Evolutionary conservation across 495 filamentous ascomycete genomes (phyloP).

Genomic region (Tuber melanosporum): DNA sequence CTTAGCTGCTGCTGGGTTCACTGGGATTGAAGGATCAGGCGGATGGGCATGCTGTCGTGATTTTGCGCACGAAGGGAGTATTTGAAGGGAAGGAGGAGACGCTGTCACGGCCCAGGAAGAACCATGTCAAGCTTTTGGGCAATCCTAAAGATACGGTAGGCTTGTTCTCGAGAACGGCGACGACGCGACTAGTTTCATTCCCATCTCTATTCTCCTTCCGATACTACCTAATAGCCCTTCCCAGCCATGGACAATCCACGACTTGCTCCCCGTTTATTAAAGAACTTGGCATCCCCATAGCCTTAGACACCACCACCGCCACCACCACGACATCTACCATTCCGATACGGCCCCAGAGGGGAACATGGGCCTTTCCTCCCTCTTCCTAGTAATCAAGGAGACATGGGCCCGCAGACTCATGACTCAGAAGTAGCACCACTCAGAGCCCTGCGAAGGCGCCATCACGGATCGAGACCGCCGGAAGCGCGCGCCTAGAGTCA

Average conservation of each 20-base stretch:
- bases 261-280: conserved; percentile 83
- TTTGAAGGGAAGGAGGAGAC: conserved; percentile 85
- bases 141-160: conserved; percentile 60
- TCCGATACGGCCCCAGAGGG: conserved; percentile 70
- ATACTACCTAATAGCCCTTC: not conserved
- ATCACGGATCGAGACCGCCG: conserved; percentile 68
- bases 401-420: conserved; percentile 86
- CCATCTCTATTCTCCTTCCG: not conserved
- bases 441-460: conserved; percentile 66
- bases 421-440: conserved; percentile 95
- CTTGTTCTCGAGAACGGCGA: conserved; percentile 94
- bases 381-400: conserved; percentile 66
- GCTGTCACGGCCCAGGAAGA: conserved; percentile 70
- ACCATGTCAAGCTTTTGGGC: conserved; percentile 60
- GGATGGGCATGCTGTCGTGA: conserved; percentile 86
- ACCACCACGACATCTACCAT: conserved; percentile 88
- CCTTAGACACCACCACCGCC: conserved; percentile 64
- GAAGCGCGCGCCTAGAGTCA: conserved; percentile 75
- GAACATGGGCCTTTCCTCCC: conserved; percentile 67
- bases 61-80: conserved; percentile 86
- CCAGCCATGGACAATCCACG: conserved; percentile 71
- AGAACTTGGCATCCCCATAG: conserved; percentile 84
- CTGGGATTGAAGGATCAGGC: conserved; percentile 72
- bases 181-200: conserved; percentile 54
- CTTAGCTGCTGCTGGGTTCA: conserved; percentile 73